Base-by-base conservation (phyloP, 208 protist genomes). In the Leishmania arabica region DNA sequence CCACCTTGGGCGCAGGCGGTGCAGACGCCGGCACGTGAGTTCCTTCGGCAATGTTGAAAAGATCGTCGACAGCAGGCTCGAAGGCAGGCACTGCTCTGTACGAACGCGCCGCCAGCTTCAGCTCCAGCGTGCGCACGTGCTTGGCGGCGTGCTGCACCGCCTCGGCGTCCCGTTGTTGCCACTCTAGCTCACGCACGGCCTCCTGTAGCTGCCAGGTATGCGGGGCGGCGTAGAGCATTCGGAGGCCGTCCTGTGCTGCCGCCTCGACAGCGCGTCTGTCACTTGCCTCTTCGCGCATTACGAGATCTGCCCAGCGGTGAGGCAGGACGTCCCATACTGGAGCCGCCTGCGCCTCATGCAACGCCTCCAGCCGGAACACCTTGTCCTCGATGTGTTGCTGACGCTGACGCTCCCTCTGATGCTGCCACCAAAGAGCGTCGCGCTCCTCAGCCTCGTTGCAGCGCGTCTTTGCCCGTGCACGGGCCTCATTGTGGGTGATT, bases 391-490 rank as follows among this genome's bases (percentile, higher is more conserved):
- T 64, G 65, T 72, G 58, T n/a, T 66, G 27, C 27, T 15, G 21
- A 73, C 6, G 42, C 60, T 47, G 13, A 68, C 45, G 27, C 31
- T 69, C 53, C 24, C 40, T 47, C 11, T 66, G 77, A n/a, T 84
- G 76, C 11, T 73, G 62, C 79, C 77, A 81, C 81, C 85, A 85
- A 51, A 88, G 47, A 6, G 65, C 68, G 49, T 79, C 79, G 40
- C 62, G 81, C 49, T 37, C 68, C n/a, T 85, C 82, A 6, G 82
- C 77, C 53, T 85, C 82, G 34, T 4, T 56, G 72, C 82, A 85
- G 40, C 82, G 82, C 77, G 65, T 69, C 45, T 42, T 58, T 9
- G 82, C 76, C 2, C 82, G 70, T 40, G 60, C 47, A 27, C 66
- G 68, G 11, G 77, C 42, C 64, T 85, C 82, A 6, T 47, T 66